Conservation (phyloP, 2,329 filamentous ascomycete species). For the Tolypocladium ophioglossoides region DNA sequence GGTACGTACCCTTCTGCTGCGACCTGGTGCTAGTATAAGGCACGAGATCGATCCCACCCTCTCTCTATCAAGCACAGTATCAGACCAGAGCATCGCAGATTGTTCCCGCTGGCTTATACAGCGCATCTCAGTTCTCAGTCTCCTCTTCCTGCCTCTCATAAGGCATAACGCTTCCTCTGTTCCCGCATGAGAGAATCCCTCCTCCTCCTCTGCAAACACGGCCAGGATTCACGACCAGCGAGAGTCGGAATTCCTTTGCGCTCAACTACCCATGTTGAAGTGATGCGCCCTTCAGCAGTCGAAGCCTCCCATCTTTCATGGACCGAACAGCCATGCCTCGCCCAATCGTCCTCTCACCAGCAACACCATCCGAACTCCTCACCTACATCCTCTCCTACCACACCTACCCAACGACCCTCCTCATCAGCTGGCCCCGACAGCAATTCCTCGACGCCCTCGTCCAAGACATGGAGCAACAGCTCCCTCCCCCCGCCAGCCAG, state of each 20-base stretch:
- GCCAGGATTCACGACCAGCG: background rate
- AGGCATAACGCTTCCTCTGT: background rate
- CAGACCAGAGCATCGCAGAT: background rate
- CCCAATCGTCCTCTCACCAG: conserved; percentile 39
- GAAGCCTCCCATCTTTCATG: background rate
- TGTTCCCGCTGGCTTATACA: background rate
- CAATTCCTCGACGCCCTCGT: conserved; percentile 54
- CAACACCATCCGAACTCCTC: conserved; percentile 51
- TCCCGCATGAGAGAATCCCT: background rate
- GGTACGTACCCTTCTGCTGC: background rate
- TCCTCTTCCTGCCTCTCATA: background rate
- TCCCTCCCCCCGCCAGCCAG: background rate
- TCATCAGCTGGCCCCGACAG: conserved; percentile 58
- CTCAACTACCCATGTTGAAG: background rate
- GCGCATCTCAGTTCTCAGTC: too few relatives aligned
- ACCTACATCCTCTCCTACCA: conserved; percentile 49
- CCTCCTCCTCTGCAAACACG: background rate
- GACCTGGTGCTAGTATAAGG: background rate
- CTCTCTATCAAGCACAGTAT: background rate
- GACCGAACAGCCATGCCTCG: background rate
- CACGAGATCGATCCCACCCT: background rate
- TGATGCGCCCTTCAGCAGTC: background rate
- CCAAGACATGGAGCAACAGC: conserved; percentile 28
- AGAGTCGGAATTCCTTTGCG: too few relatives aligned
- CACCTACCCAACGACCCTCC: conserved; percentile 48